Evolutionary conservation across 208 protist species (phyloP).

Genomic region (Wallacemonas collosoma): DNA sequence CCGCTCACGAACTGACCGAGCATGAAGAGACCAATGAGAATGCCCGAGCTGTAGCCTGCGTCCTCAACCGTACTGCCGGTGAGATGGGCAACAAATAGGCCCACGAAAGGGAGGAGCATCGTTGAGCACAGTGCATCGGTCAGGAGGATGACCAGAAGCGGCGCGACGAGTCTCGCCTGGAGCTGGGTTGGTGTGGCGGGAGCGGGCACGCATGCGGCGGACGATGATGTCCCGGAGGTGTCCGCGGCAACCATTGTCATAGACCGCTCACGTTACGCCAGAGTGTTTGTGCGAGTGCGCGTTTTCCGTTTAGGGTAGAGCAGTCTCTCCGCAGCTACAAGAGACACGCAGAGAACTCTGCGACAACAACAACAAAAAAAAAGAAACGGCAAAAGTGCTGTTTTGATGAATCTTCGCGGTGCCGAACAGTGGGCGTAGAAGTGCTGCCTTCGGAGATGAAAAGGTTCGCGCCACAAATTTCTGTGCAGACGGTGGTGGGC

Average conservation of each 20-base stretch:
- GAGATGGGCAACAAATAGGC: conserved; percentile 39
- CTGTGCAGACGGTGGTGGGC: too few species aligned
- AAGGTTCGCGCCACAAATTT: too few species aligned
- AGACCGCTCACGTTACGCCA: not conserved
- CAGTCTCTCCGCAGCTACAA: too few species aligned
- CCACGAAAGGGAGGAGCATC: conserved; percentile 54
- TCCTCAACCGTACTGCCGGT: conserved; percentile 25
- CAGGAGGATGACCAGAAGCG: conserved; percentile 36
- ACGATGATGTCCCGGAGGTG: not conserved
- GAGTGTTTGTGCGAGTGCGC: too few species aligned
- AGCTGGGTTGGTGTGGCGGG: conserved; percentile 25
- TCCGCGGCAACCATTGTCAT: not conserved
- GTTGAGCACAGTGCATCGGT: conserved; percentile 44
- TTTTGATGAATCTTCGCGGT: too few species aligned
- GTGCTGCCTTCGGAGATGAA: too few species aligned
- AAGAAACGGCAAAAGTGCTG: too few species aligned
- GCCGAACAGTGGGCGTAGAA: too few species aligned
- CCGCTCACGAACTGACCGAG: conserved; percentile 45
- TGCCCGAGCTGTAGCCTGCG: conserved; percentile 40
- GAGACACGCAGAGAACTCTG: too few species aligned
- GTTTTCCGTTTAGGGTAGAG: too few species aligned
- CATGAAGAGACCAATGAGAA: conserved; percentile 49
- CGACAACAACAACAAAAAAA: too few species aligned
- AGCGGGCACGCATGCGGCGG: not conserved
- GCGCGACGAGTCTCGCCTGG: conserved; percentile 28